Evolutionary conservation across 768 basidiomycete genomes (phyloP), one percentile per base, ranked within the genome.

Genomic region (Tephrocybe sp.): DNA sequence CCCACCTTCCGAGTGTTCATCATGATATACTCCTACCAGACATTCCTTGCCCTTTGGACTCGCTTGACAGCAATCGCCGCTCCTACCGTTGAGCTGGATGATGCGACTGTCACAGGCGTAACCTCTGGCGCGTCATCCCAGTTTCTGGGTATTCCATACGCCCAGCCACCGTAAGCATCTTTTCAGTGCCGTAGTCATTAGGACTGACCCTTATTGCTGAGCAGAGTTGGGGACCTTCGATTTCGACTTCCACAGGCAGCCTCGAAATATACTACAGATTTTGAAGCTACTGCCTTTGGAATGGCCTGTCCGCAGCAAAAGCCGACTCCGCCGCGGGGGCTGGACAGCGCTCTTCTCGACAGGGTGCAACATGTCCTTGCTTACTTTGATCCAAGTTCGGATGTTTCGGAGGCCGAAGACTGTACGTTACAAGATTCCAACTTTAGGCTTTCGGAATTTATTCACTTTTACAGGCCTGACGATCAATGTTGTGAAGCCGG

Each of bases 81-180:
- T 25, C 70, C 75, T 0, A 68, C 68, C 4, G 70, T 79, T 11
- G 63, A 54, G 1, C 63, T 80, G 26, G 76, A 77, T 52, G 54
- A 60, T 22, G 79, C 69, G 2, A 74, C 69, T 11, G 64, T 82
- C 32, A 69, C 72, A 28, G 79, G 79, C 1, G 45, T 61, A 9
- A 60, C 59, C 3, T 63, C 69, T 32, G 71, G 69, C 1, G 36
- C 49, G 3, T 56, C 72, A 11, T 3, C 36, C 9, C 18, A 70
- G 48, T 82, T 76, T 53, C 60, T 78, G 5, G 79, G 80, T 2
- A 78, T 83, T 34, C 80, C 80, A 1, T 83, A 77, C 48, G 80
- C 78, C 11, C 52, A 74, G 57, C 76, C 81, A 19, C 79, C 79
- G 81, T 83, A 54, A 49, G 74, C 58, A 0, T 47, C 21, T 24